Evolutionary conservation across 192 early-diverging fungal species (phyloP), one percentile per base, ranked within the genome.

Genomic region (Dissophora ornata): DNA sequence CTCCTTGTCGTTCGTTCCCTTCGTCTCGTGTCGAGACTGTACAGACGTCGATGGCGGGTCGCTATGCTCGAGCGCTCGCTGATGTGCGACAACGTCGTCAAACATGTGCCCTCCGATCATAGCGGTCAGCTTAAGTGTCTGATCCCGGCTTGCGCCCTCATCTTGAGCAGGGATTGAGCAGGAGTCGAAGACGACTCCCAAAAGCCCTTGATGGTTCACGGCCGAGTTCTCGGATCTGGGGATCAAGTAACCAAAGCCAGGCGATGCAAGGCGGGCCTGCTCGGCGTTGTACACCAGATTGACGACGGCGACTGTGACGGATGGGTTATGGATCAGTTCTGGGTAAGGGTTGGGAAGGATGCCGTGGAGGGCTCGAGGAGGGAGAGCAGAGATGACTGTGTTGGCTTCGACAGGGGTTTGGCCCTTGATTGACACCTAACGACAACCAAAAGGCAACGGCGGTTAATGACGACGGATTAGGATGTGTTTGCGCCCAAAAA

Each of bases 21-120:
- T 55, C 47, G 5, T 9, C 16, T 4, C 77, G 28, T 4, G 32
- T 58, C n/a, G n/a, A n/a, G 7, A 48, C 44, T 1, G 26, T 78
- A 0, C 80, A 67, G 28, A 67, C 47, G 34, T 83, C 82, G 86
- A 92, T 9, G 41, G 16, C 15, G 41, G 28, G 16, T 44, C 29
- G 18, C 9, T 15, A 22, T 29, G 24, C 4, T 25, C 44, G 28
- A 9, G 2, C 16, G 41, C 42, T 18, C 9, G n/a, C 12, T 25
- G n/a, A 26, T 34, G 24, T 13, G 21, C 45, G 13, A 59, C 41
- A 11, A 67, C 58, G 32, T 84, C 60, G 15, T 81, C 40, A 82
- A 93, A 96, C 53, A 83, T 81, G 56, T 92, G 82, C 0, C 96
- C 96, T 48, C 97, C 97, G 58, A 97, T 84, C 96, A 98, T 97